A percentile compares a stretch with the other conserved stretches of the same genome.
These are phyloP conservation scores for Chytridiales sp. DNA, from an alignment of 371 early-diverging fungal genomes.

Conservation along the genomic window DNA sequence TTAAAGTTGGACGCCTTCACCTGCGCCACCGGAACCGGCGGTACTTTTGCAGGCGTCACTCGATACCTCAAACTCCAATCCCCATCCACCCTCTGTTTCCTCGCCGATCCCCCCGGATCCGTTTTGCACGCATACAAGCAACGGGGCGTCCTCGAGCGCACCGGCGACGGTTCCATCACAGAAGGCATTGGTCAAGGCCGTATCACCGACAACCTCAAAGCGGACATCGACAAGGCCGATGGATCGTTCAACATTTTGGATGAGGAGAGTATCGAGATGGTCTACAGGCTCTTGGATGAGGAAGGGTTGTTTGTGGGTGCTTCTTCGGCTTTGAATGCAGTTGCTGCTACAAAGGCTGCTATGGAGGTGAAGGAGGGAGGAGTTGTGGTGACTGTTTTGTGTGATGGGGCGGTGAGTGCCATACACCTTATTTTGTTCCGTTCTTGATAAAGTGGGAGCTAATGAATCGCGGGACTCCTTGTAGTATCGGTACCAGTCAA, in stretches of 20 bases:
- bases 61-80: constrained; percentile 72
- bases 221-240: constrained; percentile 76
- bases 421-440: background rate
- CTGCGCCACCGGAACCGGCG: too few relatives aligned
- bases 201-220: constrained; percentile 83
- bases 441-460: background rate
- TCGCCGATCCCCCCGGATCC: constrained; percentile 95
- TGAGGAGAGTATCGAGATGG: constrained; percentile 78
- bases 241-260: constrained; percentile 82
- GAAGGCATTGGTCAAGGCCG: constrained; percentile 91
- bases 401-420: constrained; percentile 72
- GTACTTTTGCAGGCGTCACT: too few relatives aligned
- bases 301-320: constrained; percentile 94
- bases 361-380: constrained; percentile 79
- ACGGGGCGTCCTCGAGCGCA: constrained; percentile 62
- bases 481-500: constrained; percentile 81
- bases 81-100: too few relatives aligned
- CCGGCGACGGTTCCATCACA: constrained; percentile 40
- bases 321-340: constrained; percentile 87
- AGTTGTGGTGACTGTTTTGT: constrained; percentile 81
- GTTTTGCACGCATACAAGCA: constrained; percentile 79
- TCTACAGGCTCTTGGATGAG: constrained; percentile 84
- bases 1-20: constrained; percentile 81
- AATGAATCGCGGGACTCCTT: background rate
- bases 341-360: constrained; percentile 91